phyloP scores from a whole-genome alignment of 306 rosid species.

The Lablab purpureus region DNA sequence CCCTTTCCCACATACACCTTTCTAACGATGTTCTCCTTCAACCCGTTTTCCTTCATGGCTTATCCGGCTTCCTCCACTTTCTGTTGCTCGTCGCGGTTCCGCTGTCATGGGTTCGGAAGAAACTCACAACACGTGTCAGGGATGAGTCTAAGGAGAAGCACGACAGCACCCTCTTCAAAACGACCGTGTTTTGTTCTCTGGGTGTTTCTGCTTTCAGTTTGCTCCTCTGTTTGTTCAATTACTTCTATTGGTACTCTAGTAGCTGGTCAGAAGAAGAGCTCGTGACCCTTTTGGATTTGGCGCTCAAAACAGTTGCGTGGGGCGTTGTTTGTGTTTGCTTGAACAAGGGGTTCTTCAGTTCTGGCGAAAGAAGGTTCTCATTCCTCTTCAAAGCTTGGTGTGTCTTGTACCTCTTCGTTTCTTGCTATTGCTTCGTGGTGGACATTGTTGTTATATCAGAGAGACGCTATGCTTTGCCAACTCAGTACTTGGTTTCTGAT shows the following conservation, averaged over 20 bases:
- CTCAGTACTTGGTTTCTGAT: slow-evolving; percentile 51
- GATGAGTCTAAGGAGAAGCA: slow-evolving; percentile 41
- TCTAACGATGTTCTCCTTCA: slow-evolving; percentile 37
- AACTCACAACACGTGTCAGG: not conserved
- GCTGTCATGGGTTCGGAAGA: slow-evolving; percentile 42
- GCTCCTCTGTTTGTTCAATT: slow-evolving; percentile 34
- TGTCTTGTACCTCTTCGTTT: slow-evolving; percentile 46
- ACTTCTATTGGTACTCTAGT: slow-evolving; percentile 47
- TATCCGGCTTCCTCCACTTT: slow-evolving; percentile 45
- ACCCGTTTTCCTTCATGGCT: slow-evolving; percentile 53
- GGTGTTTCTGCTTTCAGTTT: slow-evolving; percentile 47
- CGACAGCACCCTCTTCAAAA: not conserved
- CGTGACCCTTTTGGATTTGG: slow-evolving; percentile 53
- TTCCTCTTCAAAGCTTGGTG: slow-evolving; percentile 58
- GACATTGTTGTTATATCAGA: slow-evolving; percentile 49
- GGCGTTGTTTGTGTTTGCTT: slow-evolving; percentile 47
- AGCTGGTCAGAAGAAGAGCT: slow-evolving; percentile 52
- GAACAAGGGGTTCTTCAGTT: slow-evolving; percentile 42
- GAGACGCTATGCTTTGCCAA: slow-evolving; percentile 25
- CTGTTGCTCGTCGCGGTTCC: slow-evolving; percentile 39
- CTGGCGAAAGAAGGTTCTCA: slow-evolving; percentile 43
- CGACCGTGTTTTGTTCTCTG: slow-evolving; percentile 46
- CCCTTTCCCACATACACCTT: not conserved
- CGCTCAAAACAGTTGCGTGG: slow-evolving; percentile 53
- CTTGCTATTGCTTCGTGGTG: slow-evolving; percentile 44